phyloP scores from a whole-genome alignment of 75 land plant genomes.

The Selaginella moellendorffii region DNA sequence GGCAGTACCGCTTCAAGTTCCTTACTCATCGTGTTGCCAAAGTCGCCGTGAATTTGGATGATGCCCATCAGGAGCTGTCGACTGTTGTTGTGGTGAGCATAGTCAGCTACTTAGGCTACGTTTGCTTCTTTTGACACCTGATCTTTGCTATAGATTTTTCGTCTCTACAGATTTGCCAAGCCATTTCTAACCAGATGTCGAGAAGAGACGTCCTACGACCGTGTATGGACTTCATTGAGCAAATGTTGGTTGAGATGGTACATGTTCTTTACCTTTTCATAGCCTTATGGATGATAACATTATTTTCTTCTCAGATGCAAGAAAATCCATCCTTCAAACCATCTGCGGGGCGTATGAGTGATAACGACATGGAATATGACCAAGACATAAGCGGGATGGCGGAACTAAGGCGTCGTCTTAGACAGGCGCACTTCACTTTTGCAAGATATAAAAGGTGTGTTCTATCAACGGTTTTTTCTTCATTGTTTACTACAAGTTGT shows the following conservation, averaged over 20 bases:
- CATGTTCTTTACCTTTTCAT: not conserved
- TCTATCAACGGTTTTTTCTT: not conserved
- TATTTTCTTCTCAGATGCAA: constrained; percentile 33
- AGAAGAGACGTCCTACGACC: constrained; percentile 84
- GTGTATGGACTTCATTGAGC: constrained; percentile 90
- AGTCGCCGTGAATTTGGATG: constrained; percentile 90
- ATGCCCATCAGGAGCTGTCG: constrained; percentile 97
- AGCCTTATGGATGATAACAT: not conserved
- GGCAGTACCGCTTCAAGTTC: constrained; percentile 75
- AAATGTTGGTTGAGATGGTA: constrained; percentile 74
- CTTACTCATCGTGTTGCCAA: constrained; percentile 84
- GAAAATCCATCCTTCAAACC: constrained; percentile 94
- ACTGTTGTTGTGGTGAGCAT: constrained; percentile 89
- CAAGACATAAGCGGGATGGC: constrained; percentile 96
- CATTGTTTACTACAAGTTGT: not conserved
- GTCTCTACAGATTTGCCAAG: constrained; percentile 68
- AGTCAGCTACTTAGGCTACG: too few species aligned
- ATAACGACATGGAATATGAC: constrained; percentile 99
- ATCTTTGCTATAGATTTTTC: not conserved
- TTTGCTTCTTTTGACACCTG: constrained; percentile 1
- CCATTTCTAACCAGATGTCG: constrained; percentile 94
- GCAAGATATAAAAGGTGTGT: constrained; percentile 79
- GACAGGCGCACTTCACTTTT: constrained; percentile 64
- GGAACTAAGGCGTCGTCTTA: constrained; percentile 70
- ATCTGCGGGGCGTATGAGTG: constrained; percentile 90